phyloP scores from a whole-genome alignment of 805 yeast species.

The Suhomyces prunicola region DNA sequence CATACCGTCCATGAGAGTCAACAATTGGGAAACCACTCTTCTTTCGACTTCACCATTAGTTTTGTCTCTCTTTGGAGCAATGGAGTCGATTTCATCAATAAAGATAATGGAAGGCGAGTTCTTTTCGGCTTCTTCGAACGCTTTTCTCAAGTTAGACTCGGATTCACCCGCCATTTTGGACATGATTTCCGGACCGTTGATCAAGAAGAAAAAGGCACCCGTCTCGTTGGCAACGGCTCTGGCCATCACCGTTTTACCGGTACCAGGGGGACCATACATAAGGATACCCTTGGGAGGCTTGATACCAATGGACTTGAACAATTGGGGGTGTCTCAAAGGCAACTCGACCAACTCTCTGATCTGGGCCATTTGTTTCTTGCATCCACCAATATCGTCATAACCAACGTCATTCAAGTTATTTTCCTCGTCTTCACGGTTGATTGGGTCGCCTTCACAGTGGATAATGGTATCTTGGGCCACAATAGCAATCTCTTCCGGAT shows the following conservation, averaged over 20 bases:
- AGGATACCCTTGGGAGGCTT: slow-evolving; percentile 98
- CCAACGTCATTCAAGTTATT: slow-evolving; percentile 96
- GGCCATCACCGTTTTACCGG: slow-evolving; percentile 99
- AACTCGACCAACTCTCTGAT: slow-evolving; percentile 97
- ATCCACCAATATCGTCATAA: slow-evolving; percentile 98
- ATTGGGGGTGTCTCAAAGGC: slow-evolving; percentile 97
- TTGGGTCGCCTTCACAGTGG: slow-evolving; percentile 99
- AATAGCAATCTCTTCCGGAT: slow-evolving; percentile 95
- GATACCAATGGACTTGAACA: slow-evolving; percentile 96
- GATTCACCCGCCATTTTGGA: slow-evolving; percentile 99
- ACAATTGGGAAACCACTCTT: slow-evolving; percentile 96
- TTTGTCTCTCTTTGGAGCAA: slow-evolving; percentile 99
- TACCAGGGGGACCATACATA: slow-evolving; percentile 99
- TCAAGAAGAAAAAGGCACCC: slow-evolving; percentile 96
- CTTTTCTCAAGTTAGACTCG: slow-evolving; percentile 94
- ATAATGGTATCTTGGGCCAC: slow-evolving; percentile 98
- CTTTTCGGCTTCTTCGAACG: slow-evolving; percentile 98
- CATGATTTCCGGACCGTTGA: slow-evolving; percentile 99
- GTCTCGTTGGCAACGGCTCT: slow-evolving; percentile 99
- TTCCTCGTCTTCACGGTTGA: slow-evolving; percentile 97
- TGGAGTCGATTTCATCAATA: slow-evolving; percentile 97
- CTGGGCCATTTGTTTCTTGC: slow-evolving; percentile 99
- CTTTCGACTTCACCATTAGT: slow-evolving; percentile 99
- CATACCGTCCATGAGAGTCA: slow-evolving; percentile 99
- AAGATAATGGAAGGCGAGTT: slow-evolving; percentile 97